A percentile compares a stretch with the other conserved stretches of the same genome.
Conservation (phyloP, 345 rosid species). For the Populus tremula region DNA sequence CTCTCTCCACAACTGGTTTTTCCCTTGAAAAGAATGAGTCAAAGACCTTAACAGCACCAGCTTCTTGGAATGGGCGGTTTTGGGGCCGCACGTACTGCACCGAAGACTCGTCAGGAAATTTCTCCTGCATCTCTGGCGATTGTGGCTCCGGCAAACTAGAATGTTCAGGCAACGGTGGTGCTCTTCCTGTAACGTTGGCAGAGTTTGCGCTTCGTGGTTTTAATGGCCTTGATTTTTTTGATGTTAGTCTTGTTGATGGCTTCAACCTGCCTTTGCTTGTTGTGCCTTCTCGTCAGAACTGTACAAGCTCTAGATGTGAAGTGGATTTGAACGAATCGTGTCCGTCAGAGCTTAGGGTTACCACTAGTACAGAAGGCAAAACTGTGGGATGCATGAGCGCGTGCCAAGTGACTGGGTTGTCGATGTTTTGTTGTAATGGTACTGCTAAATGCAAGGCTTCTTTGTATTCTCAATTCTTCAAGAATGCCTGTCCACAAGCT, state of each 20-base stretch:
- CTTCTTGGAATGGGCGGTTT: slow-evolving; percentile 83
- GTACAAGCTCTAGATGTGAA: slow-evolving; percentile 66
- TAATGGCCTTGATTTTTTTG: slow-evolving; percentile 69
- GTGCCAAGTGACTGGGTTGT: no score
- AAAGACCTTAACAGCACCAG: slow-evolving; percentile 51
- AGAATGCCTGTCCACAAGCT: no score
- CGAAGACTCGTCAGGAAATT: slow-evolving; percentile 54
- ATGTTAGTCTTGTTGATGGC: slow-evolving; percentile 87
- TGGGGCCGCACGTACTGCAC: slow-evolving; percentile 87
- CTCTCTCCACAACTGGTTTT: slow-evolving; percentile 79
- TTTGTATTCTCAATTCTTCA: no score
- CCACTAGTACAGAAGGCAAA: slow-evolving; percentile 29
- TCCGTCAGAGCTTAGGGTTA: slow-evolving; percentile 72
- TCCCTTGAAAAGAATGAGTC: slow-evolving; percentile 62
- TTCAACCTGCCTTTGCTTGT: slow-evolving; percentile 83
- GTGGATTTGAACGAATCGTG: slow-evolving; percentile 73
- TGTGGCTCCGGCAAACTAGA: slow-evolving; percentile 75
- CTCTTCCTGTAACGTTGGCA: slow-evolving; percentile 74
- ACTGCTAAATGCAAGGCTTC: background rate
- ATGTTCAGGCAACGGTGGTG: slow-evolving; percentile 62
- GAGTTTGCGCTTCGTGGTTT: slow-evolving; percentile 66
- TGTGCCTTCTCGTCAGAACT: slow-evolving; percentile 60
- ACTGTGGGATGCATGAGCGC: slow-evolving; percentile 50
- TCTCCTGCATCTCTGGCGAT: slow-evolving; percentile 77
- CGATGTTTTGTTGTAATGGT: no score